phyloP scores from a whole-genome alignment of 139 green algal species.

The Trebouxia sp. region DNA sequence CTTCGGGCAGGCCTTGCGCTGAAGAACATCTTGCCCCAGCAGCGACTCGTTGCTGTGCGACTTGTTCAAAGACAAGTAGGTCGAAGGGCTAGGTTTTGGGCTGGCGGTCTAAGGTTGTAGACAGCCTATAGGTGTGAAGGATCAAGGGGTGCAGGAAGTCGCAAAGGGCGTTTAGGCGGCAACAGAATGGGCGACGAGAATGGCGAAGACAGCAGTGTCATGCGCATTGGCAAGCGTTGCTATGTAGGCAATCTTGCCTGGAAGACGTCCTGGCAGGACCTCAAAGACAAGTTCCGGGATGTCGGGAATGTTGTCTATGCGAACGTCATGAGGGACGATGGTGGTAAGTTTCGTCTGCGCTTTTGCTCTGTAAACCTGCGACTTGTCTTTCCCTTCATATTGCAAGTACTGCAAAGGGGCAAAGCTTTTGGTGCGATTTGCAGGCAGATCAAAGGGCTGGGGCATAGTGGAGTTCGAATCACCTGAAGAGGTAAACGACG shows the following conservation, averaged over 20 bases:
- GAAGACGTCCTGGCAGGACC: constrained; percentile 86
- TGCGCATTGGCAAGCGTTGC: constrained; percentile 65
- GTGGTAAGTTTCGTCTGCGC: constrained; percentile 50
- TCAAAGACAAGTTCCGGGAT: constrained; percentile 91
- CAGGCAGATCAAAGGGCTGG: constrained; percentile 92
- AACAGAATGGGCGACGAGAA: constrained; percentile 21
- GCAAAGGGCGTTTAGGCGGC: constrained; percentile 22
- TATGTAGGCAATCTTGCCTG: constrained; percentile 91
- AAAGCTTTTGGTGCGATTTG: too few species aligned
- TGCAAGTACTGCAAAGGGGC: too few species aligned
- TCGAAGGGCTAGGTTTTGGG: constrained; percentile 9
- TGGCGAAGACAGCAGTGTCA: constrained; percentile 29
- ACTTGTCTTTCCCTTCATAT: too few species aligned
- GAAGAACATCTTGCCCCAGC: too few species aligned
- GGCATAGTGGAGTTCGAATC: constrained; percentile 89
- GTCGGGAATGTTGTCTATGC: constrained; percentile 87
- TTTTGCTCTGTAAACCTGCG: too few species aligned
- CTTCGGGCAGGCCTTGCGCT: too few species aligned
- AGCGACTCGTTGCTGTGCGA: neutral
- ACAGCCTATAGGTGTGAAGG: neutral
- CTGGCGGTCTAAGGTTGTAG: constrained; percentile 18
- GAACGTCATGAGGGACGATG: constrained; percentile 86
- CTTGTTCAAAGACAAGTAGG: neutral
- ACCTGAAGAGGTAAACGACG: constrained; percentile 68
- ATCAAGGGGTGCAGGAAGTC: constrained; percentile 6